phyloP scores from a whole-genome alignment of 176 grass and related monocot species.

The Elaeis guineensis region DNA sequence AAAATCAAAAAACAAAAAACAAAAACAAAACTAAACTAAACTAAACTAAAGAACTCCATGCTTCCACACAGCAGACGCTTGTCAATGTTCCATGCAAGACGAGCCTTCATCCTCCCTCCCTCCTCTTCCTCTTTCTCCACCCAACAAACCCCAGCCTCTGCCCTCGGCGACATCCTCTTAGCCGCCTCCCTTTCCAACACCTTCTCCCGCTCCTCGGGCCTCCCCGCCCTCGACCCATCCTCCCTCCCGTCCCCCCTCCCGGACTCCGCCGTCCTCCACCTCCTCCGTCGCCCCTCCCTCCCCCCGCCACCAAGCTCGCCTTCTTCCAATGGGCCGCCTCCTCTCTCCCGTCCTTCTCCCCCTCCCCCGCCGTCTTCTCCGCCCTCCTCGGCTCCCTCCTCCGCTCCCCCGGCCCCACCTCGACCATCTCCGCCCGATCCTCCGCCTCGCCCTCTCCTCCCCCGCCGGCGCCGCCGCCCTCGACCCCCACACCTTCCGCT shows the following conservation, averaged over 20 bases:
- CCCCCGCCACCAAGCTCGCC: slow-evolving; percentile 65
- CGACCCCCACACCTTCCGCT: slow-evolving; percentile 39
- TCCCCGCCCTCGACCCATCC: slow-evolving; percentile 11
- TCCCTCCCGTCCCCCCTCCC: slow-evolving; percentile 47
- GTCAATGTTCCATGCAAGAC: no score
- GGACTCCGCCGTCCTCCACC: slow-evolving; percentile 45
- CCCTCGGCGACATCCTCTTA: slow-evolving; percentile 57
- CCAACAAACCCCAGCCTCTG: slow-evolving; percentile 21
- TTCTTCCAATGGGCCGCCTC: slow-evolving; percentile 56
- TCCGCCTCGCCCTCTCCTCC: slow-evolving; percentile 19
- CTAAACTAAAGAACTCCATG: no score
- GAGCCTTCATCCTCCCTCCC: slow-evolving; percentile 17
- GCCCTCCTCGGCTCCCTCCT: slow-evolving; percentile 36
- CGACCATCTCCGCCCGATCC: slow-evolving; percentile 41
- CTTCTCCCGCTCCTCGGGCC: neutral
- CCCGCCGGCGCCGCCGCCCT: slow-evolving; percentile 23
- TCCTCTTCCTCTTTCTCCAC: neutral
- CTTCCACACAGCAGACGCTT: no score
- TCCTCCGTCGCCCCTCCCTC: slow-evolving; percentile 51
- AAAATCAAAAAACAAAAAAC: no score
- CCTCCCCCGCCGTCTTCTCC: slow-evolving; percentile 33
- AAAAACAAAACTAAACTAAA: no score
- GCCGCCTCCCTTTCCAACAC: slow-evolving; percentile 44
- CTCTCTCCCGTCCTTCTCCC: slow-evolving; percentile 17
- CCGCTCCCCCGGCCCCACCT: slow-evolving; percentile 31